Conservation (phyloP, 2,329 filamentous ascomycete genomes). For the Clarireedia paspali region DNA sequence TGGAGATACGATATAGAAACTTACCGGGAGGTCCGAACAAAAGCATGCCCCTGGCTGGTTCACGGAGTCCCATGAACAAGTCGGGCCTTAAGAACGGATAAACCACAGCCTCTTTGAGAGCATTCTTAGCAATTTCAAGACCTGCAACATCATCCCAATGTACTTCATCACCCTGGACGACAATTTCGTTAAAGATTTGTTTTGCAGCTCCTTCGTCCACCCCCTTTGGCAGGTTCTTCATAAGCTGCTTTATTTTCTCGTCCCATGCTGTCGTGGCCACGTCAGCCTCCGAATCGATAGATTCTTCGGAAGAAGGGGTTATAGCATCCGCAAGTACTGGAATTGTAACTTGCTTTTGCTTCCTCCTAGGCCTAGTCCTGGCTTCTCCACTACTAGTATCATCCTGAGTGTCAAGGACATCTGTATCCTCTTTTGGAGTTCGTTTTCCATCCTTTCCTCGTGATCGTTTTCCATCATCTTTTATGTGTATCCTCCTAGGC, state of each 20-base stretch:
- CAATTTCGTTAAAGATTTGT: conserved; percentile 92
- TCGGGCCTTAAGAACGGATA: conserved; percentile 95
- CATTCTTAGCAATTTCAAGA: conserved; percentile 81
- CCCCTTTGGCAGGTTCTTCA: conserved; percentile 73
- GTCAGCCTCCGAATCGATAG: conserved; percentile 33
- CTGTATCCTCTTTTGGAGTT: conserved; percentile 20
- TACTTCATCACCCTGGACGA: conserved; percentile 89
- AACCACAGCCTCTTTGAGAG: conserved; percentile 89
- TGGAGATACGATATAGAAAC: too few relatives aligned
- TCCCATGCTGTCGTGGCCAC: conserved; percentile 49
- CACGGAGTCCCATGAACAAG: conserved; percentile 88
- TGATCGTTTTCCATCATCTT: conserved; percentile 19
- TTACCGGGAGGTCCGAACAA: conserved; percentile 87
- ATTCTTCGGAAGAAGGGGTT: conserved; percentile 41
- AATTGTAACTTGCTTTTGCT: conserved; percentile 29
- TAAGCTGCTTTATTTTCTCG: conserved; percentile 51
- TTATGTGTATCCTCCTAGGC: conserved; percentile 23
- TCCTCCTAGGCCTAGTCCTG: conserved; percentile 21
- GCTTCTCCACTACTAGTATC: conserved; percentile 24
- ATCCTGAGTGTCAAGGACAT: conserved; percentile 28
- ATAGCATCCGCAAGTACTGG: conserved; percentile 31
- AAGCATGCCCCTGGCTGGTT: conserved; percentile 90
- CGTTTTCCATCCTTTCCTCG: conserved; percentile 18
- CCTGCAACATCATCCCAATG: conserved; percentile 93
- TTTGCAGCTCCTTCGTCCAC: conserved; percentile 77